Conservation (phyloP, 2,329 filamentous ascomycete genomes). For the Pseudogymnoascus sp. region DNA sequence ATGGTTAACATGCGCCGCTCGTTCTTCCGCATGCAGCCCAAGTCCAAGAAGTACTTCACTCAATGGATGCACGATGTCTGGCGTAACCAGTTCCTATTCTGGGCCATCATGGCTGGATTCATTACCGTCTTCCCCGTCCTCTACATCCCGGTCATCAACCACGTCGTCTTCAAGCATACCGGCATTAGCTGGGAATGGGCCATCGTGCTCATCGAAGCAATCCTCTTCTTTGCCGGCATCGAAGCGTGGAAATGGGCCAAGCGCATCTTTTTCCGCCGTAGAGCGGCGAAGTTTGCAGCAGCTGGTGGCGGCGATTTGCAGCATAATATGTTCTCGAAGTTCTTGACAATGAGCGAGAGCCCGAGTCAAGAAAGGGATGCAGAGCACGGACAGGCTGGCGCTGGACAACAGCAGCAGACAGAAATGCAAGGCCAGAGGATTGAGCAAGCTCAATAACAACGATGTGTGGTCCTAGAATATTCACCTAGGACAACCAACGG, state of each 20-base stretch:
- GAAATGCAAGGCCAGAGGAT: neutral
- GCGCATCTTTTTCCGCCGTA: conserved; percentile 40
- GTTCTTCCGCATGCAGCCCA: conserved; percentile 67
- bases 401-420: neutral
- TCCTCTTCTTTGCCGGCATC: conserved; percentile 54
- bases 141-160: conserved; percentile 62
- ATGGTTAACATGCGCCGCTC: conserved; percentile 64
- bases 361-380: neutral
- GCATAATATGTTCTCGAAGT: neutral
- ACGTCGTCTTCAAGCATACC: conserved; percentile 55
- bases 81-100: conserved; percentile 66
- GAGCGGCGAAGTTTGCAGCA: neutral
- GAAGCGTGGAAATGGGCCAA: conserved; percentile 63
- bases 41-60: conserved; percentile 49
- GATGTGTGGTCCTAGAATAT: neutral
- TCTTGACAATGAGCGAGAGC: neutral
- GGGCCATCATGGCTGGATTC: conserved; percentile 49
- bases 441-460: conserved; percentile 5
- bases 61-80: conserved; percentile 61
- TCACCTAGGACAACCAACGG: conserved; percentile 4
- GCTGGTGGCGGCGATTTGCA: too few relatives aligned
- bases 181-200: conserved; percentile 63
- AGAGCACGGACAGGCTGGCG: neutral
- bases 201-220: conserved; percentile 51
- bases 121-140: conserved; percentile 49